Evolutionary conservation across 2,329 filamentous ascomycete genomes (phyloP).

Genomic region (Diaporthe amygdali): DNA sequence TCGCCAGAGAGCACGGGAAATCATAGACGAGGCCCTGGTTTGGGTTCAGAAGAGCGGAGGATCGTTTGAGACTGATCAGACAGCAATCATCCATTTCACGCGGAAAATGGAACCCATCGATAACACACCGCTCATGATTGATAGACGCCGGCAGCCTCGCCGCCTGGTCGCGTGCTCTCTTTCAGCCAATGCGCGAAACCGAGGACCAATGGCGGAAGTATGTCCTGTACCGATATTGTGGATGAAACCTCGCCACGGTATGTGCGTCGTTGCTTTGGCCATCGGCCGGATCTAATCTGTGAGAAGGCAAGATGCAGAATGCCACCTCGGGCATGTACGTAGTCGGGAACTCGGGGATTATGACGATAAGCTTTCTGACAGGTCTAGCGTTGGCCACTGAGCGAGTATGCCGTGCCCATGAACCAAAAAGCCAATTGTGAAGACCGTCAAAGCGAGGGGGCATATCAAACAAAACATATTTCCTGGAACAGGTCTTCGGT

Average conservation of each 20-base stretch:
- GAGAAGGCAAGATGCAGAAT: not conserved
- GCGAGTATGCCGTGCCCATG: not conserved
- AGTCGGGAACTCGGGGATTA: not conserved
- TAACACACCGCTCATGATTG: not conserved
- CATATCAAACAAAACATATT: not conserved
- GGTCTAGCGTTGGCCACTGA: not conserved
- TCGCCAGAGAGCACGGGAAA: too few relatives aligned
- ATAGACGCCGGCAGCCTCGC: not conserved
- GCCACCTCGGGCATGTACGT: not conserved
- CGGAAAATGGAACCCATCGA: too few relatives aligned
- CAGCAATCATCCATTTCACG: too few relatives aligned
- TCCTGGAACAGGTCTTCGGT: not conserved
- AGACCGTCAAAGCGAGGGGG: not conserved
- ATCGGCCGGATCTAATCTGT: slow-evolving; percentile 4
- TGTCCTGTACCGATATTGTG: not conserved
- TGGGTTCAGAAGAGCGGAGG: too few relatives aligned
- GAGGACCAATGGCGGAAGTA: not conserved
- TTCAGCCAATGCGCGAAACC: not conserved
- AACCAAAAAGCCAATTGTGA: not conserved
- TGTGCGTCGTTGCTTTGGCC: slow-evolving; percentile 1
- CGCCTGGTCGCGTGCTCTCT: not conserved
- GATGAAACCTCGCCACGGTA: not conserved
- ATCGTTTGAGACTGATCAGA: too few relatives aligned
- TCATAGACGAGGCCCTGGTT: too few relatives aligned
- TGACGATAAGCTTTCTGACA: slow-evolving; percentile 3